Evolutionary conservation across 768 basidiomycete species (phyloP), one percentile per base, ranked within the genome.

Genomic region (Macrolepiota albuminosa): DNA sequence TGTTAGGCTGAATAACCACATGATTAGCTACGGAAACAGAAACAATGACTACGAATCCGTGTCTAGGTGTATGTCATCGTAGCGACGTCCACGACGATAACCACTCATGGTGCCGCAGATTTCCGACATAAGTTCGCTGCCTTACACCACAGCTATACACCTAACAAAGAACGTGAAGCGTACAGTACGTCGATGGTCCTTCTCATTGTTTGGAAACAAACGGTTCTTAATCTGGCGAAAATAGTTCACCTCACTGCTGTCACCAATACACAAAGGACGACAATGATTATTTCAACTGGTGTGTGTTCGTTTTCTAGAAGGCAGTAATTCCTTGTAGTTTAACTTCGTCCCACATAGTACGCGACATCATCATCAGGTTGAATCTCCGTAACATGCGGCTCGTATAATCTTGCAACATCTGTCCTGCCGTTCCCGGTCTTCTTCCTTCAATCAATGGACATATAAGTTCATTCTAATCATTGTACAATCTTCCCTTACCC

Each of bases 41-140:
- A 81, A 86, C 18, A 94, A 94, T 69, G 90, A 94, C 70, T 92
- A 85, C 62, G 85, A 88, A 36, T 81, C 82, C 8, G 85, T 92
- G 24, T 82, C 84, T 29, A 87, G 85, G 72, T 93, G 91, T 92
- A 68, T 55, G 82, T 76, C 5, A 26, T 55, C 40, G 14, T 14
- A 21, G 40, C 34, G 52, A 57, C 34, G 1, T 55, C 29, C 31
- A 29, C 42, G 54, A 53, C 46, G 21, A 43, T 39, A 50, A 43
- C 21, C 6, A 36, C 48, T 61, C 18, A 60, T 59, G 51, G 50
- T 21, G 40, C 55, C 34, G 26, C 65, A 93, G 91, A 89, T 69
- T 88, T 93, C 77, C 78, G 80, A 47, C 80, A 83, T 64, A 90
- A 88, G 66, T 93, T 93, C 70, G 78, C 81, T 14, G 81, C 81